Base-by-base conservation (phyloP, 1,284 basidiomycete species). In the Austroboletus olivaceoglutinosus region DNA sequence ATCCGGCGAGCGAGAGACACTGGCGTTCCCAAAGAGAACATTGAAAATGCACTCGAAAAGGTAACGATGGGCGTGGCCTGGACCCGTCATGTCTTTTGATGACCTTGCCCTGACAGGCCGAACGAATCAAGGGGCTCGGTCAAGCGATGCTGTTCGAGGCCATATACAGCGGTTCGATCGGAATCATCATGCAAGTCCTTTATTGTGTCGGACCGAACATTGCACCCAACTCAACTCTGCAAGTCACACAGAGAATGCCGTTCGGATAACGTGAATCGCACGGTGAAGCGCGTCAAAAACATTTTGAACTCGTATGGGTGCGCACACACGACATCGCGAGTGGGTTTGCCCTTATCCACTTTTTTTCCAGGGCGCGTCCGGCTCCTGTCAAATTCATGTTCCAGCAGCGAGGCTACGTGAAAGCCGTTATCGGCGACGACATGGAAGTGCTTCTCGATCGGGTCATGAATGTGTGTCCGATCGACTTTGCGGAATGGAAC, bases 301-400 rank as follows among this genome's bases (percentile, higher is more conserved):
- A 74, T 84, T 21, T 67, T 92, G 45, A 76, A 73, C 29, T 69
- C 72, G 33, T 75, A 86, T 59, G 76, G 78, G 90, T 90, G 55
- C 52, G 77, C 64, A 15, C 50, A 13, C 51, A 19, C 3, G 11
- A 43, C 7, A 42, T 19, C 22, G 23, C n/a, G 18, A 21, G 42
- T 40, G 22, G 46, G 37, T 37, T 47, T 37, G 38, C 36, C 49
- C 41, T 51, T 34, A 41, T 48, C 21, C n/a, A 31, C 27, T 19
- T 23, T 39, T 43, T 11, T 43, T 44, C 13, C 55, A 91, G 89
- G 23, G 85, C 82, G 30, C 86, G 83, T 22, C 72, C 86, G 44
- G 77, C 90, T 2, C 81, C 88, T 2, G 88, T 91, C 15, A 78
- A 79, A 43, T 93, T 85, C 68, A 80, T 92, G 75, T 93, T 93